Conservation (phyloP, 208 protist species). For the Leishmania tropica region DNA sequence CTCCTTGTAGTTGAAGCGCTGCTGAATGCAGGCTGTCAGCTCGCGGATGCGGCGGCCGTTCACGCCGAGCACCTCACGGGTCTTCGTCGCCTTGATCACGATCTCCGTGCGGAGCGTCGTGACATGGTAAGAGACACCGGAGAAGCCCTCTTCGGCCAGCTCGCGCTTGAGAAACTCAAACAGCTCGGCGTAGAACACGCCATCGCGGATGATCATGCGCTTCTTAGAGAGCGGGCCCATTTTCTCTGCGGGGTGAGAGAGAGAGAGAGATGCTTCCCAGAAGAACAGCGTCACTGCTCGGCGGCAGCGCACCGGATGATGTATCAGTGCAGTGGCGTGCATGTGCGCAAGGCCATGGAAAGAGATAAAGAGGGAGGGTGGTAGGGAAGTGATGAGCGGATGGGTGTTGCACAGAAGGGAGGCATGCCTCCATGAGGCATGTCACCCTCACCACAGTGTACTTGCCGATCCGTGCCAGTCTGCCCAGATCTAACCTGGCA, state of each 20-base stretch:
- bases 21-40: constrained; percentile 97
- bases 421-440: no score
- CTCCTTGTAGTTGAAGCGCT: constrained; percentile 98
- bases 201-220: constrained; percentile 98
- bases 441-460: background rate
- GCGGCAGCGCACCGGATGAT: background rate
- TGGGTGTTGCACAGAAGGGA: background rate
- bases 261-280: constrained; percentile 21
- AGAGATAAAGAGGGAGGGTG: background rate
- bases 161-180: constrained; percentile 99
- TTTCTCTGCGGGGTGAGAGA: constrained; percentile 1
- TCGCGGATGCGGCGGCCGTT: constrained; percentile 98
- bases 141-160: constrained; percentile 97
- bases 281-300: constrained; percentile 24
- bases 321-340: background rate
- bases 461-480: background rate
- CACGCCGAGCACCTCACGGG: constrained; percentile 97
- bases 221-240: constrained; percentile 92
- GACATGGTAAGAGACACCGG: constrained; percentile 97
- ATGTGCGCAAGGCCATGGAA: background rate
- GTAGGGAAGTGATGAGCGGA: no score
- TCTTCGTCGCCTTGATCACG: constrained; percentile 98
- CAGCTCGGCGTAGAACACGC: constrained; percentile 99
- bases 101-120: constrained; percentile 98
- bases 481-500: background rate